These are phyloP conservation scores for Debaryomyces sp. DNA, from an alignment of 1,139 yeast genomes.

Conservation along the genomic window DNA sequence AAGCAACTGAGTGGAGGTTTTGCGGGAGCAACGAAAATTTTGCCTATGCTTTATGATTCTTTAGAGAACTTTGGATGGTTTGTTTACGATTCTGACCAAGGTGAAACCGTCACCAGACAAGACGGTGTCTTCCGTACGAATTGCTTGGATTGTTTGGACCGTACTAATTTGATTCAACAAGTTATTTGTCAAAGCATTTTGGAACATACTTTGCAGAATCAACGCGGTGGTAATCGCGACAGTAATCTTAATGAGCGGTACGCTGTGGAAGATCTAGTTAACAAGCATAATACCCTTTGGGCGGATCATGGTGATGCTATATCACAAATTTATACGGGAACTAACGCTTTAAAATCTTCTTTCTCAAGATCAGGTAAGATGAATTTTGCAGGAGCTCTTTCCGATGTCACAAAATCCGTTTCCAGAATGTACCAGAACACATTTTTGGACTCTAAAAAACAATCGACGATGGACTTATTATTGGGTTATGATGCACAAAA, in stretches of 20 bases:
- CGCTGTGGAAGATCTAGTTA: constrained; percentile 50
- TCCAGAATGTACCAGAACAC: constrained; percentile 95
- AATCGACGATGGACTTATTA: constrained; percentile 80
- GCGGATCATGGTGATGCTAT: constrained; percentile 98
- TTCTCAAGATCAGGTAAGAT: constrained; percentile 93
- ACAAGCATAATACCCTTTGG: constrained; percentile 83
- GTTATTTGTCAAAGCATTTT: constrained; percentile 65
- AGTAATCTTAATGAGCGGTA: constrained; percentile 24
- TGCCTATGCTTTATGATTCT: constrained; percentile 65
- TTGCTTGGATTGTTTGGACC: constrained; percentile 91
- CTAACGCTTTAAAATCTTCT: constrained; percentile 92
- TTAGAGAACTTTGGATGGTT: constrained; percentile 81
- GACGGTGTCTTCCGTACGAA: constrained; percentile 90
- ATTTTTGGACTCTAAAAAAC: constrained; percentile 89
- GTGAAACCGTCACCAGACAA: constrained; percentile 67
- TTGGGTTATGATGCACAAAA: constrained; percentile 76
- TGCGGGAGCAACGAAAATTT: constrained; percentile 74
- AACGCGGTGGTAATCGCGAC: constrained; percentile 25
- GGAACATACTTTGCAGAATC: constrained; percentile 63
- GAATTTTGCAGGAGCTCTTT: constrained; percentile 94
- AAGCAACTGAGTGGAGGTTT: constrained; percentile 75
- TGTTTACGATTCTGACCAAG: constrained; percentile 56
- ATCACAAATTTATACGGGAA: constrained; percentile 95
- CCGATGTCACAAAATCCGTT: constrained; percentile 95
- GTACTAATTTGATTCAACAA: constrained; percentile 93